These are phyloP conservation scores for Heterobasidion annosum DNA, from an alignment of 1,284 basidiomycete genomes.

Conservation along the genomic window DNA sequence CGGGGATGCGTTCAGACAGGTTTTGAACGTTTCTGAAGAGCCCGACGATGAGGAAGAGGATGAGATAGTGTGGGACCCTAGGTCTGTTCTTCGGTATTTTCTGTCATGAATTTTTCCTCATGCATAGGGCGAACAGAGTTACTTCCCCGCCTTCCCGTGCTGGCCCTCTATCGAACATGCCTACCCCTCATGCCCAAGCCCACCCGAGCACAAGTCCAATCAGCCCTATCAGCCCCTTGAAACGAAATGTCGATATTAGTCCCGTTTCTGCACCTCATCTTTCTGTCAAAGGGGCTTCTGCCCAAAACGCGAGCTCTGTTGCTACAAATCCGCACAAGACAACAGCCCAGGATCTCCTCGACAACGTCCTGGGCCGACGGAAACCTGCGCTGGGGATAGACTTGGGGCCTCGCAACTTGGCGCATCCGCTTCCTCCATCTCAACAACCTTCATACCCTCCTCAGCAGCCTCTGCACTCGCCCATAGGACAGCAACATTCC, in stretches of 20 bases:
- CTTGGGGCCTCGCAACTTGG: neutral
- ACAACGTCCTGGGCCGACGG: slow-evolving; percentile 36
- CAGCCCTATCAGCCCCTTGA: neutral
- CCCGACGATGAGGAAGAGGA: slow-evolving; percentile 43
- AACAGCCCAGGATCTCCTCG: slow-evolving; percentile 57
- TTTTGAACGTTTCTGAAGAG: slow-evolving; percentile 32
- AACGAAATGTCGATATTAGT: neutral
- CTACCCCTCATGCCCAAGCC: neutral
- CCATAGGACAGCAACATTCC: slow-evolving; percentile 7
- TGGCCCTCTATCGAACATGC: neutral
- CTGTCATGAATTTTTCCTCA: neutral
- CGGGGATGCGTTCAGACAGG: slow-evolving; percentile 65
- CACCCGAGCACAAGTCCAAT: neutral
- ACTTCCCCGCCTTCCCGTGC: neutral
- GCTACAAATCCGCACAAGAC: slow-evolving; percentile 15
- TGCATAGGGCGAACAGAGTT: neutral
- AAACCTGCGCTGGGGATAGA: slow-evolving; percentile 5
- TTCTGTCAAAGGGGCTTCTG: neutral
- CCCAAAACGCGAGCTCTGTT: neutral
- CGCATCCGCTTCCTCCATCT: neutral
- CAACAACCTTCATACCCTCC: slow-evolving; percentile 2
- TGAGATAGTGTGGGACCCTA: slow-evolving; percentile 57
- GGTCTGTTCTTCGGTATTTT: slow-evolving; percentile 22
- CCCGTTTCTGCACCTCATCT: slow-evolving; percentile 1
- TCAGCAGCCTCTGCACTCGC: slow-evolving; percentile 4